phyloP scores from a whole-genome alignment of 1,284 basidiomycete genomes.

The Ustilago esculenta region DNA sequence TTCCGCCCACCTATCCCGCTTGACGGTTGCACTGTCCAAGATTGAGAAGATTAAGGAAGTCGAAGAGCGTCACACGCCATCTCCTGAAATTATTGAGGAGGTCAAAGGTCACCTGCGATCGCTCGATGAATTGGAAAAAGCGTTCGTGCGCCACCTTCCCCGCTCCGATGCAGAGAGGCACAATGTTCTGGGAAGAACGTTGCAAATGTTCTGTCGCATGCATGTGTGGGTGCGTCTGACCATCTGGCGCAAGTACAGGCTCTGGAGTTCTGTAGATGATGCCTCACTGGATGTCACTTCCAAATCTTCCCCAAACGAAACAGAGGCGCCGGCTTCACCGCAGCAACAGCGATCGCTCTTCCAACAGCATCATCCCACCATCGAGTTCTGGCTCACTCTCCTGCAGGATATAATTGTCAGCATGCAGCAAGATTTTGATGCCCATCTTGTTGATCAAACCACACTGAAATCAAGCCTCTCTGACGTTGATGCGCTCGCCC shows the following conservation, averaged over 20 bases:
- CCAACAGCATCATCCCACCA: constrained; percentile 32
- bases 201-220: constrained; percentile 50
- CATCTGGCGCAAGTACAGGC: constrained; percentile 43
- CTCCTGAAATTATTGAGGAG: constrained; percentile 16
- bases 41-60: constrained; percentile 27
- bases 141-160: constrained; percentile 41
- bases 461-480: constrained; percentile 11
- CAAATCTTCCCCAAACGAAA: neutral
- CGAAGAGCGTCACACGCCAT: constrained; percentile 4
- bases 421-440: constrained; percentile 37
- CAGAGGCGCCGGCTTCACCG: neutral
- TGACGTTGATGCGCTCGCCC: constrained; percentile 32
- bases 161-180: constrained; percentile 25
- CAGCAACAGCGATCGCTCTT: constrained; percentile 5
- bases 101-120: constrained; percentile 11
- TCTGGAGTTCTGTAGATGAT: constrained; percentile 17
- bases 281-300: neutral
- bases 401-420: constrained; percentile 22
- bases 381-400: constrained; percentile 39
- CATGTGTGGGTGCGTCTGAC: constrained; percentile 48
- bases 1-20: constrained; percentile 29
- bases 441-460: constrained; percentile 22
- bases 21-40: constrained; percentile 21
- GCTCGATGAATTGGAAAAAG: constrained; percentile 31
- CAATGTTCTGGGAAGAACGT: constrained; percentile 33